A percentile compares a stretch with the other conserved stretches of the same genome.
These are phyloP conservation scores for Eimeria maxima DNA, from an alignment of 169 alveolate genomes.

Conservation along the genomic window DNA sequence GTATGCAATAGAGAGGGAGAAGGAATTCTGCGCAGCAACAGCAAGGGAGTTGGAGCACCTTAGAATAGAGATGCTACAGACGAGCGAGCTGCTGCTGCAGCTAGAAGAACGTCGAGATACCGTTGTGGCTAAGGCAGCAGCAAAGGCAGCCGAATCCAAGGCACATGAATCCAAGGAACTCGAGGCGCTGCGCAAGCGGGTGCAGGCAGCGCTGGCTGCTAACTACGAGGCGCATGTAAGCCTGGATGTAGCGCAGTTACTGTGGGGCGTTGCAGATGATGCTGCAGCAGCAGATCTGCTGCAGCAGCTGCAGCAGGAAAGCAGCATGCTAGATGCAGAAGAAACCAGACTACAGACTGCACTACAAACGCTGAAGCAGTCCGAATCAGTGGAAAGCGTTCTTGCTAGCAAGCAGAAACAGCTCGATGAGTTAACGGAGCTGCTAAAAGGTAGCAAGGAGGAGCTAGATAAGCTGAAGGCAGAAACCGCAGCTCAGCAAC, in stretches of 20 bases:
- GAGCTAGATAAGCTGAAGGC: neutral
- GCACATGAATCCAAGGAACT: neutral
- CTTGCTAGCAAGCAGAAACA: neutral
- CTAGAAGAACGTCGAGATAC: neutral
- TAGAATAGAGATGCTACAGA: neutral
- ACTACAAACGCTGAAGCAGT: neutral
- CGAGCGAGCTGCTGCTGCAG: neutral
- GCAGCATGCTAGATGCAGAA: neutral
- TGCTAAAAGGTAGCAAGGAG: neutral
- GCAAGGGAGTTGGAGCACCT: neutral
- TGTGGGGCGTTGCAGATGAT: neutral
- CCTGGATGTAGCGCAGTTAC: neutral
- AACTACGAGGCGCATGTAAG: neutral
- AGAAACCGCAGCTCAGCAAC: neutral
- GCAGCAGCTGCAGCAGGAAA: neutral
- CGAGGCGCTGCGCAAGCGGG: neutral
- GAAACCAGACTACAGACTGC: neutral
- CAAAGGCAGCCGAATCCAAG: neutral
- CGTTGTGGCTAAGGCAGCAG: neutral
- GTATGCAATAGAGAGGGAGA: neutral
- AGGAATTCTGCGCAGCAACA: neutral
- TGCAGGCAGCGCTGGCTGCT: neutral
- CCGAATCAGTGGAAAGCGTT: neutral
- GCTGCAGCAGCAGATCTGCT: neutral
- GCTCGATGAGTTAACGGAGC: neutral